These are phyloP conservation scores for Fusarium ambrosium DNA, from an alignment of 2,329 filamentous ascomycete genomes.

Conservation along the genomic window DNA sequence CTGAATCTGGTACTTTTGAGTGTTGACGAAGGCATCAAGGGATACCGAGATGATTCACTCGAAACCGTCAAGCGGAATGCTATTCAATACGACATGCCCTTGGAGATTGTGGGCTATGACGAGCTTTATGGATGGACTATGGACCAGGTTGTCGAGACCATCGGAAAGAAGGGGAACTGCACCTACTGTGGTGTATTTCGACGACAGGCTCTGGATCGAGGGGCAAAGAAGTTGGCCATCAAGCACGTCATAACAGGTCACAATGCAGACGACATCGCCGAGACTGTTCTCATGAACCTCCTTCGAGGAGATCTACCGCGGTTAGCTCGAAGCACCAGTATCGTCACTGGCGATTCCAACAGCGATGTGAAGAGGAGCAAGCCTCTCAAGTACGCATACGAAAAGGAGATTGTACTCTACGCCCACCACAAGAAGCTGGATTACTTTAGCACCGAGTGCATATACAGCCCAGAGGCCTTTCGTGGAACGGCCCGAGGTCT, in stretches of 20 bases:
- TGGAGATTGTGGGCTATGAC: slow-evolving; percentile 93
- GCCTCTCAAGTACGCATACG: slow-evolving; percentile 97
- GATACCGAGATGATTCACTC: slow-evolving; percentile 94
- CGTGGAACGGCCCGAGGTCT: slow-evolving; percentile 89
- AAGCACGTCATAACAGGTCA: slow-evolving; percentile 96
- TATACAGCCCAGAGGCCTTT: slow-evolving; percentile 98
- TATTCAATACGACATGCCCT: slow-evolving; percentile 87
- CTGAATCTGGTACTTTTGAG: slow-evolving; percentile 88
- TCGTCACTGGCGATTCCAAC: slow-evolving; percentile 82
- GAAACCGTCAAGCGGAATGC: slow-evolving; percentile 98
- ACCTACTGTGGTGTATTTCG: slow-evolving; percentile 98
- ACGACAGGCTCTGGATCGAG: slow-evolving; percentile 92
- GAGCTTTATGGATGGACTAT: slow-evolving; percentile 99
- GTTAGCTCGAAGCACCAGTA: slow-evolving; percentile 88
- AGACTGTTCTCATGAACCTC: slow-evolving; percentile 98
- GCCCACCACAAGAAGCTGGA: slow-evolving; percentile 97
- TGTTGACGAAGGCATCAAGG: slow-evolving; percentile 97
- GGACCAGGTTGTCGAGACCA: slow-evolving; percentile 96
- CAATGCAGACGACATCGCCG: slow-evolving; percentile 96
- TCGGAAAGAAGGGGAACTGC: slow-evolving; percentile 98
- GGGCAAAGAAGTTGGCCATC: slow-evolving; percentile 88
- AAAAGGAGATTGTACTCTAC: slow-evolving; percentile 98
- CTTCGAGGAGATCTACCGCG: slow-evolving; percentile 90
- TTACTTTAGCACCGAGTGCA: slow-evolving; percentile 98
- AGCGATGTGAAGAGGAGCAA: slow-evolving; percentile 96